These are phyloP conservation scores for Primulina huaijiensis DNA, from an alignment of 257 asterid genomes.

Conservation along the genomic window DNA sequence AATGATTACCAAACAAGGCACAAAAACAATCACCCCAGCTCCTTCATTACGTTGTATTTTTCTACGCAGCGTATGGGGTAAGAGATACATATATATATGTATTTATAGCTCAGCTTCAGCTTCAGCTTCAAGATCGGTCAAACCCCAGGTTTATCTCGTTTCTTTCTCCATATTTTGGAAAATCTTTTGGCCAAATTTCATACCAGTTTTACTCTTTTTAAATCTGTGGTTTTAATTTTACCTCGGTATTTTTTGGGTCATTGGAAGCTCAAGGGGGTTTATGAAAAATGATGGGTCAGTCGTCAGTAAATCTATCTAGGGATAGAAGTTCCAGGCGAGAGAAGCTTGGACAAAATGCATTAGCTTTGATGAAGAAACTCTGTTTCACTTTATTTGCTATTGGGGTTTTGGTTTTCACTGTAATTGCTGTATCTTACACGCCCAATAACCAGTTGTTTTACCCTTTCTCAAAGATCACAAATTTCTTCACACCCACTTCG, in stretches of 20 bases:
- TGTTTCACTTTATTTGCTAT: constrained; percentile 57
- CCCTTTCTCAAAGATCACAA: constrained; percentile 53
- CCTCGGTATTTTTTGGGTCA: not conserved
- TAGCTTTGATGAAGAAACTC: constrained; percentile 50
- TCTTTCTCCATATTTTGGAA: not conserved
- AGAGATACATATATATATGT: not conserved
- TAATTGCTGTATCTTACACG: constrained; percentile 54
- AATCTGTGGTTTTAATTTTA: not conserved
- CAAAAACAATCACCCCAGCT: not conserved
- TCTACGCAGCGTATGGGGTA: not conserved
- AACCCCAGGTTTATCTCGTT: constrained; percentile 2
- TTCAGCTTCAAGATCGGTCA: not conserved
- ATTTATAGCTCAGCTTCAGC: constrained; percentile 15
- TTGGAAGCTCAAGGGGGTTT: not conserved
- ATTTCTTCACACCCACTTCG: constrained; percentile 53
- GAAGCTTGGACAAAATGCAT: constrained; percentile 55
- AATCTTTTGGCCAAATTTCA: constrained; percentile 12
- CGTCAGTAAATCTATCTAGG: constrained; percentile 36
- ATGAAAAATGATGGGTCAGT: constrained; percentile 35
- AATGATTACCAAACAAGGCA: not conserved
- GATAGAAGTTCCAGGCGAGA: constrained; percentile 52
- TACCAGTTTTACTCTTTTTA: not conserved
- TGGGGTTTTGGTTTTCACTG: constrained; percentile 62
- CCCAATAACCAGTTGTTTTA: constrained; percentile 61
- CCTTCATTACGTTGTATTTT: not conserved